phyloP scores from a whole-genome alignment of 768 basidiomycete species.

The Amanita thiersii region DNA sequence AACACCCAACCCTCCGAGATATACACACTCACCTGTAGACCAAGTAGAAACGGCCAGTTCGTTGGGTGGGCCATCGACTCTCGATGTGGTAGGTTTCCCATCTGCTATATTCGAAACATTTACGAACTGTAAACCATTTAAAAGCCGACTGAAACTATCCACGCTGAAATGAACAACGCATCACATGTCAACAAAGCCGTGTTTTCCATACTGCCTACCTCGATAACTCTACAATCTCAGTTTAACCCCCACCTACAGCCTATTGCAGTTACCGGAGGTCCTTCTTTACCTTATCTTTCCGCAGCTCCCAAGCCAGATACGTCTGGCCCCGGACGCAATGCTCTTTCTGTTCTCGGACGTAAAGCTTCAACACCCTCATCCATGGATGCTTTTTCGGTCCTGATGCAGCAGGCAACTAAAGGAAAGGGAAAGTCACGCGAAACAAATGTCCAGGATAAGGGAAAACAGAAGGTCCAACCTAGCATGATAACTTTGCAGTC shows the following conservation, averaged over 20 bases:
- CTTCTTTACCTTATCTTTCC: neutral
- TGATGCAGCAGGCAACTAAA: slow-evolving; percentile 6
- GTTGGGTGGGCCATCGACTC: too few relatives aligned
- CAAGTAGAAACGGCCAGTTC: too few relatives aligned
- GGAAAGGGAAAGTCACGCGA: neutral
- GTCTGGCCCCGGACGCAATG: neutral
- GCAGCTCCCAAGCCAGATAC: neutral
- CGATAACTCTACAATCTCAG: neutral
- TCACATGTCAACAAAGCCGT: neutral
- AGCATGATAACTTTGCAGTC: too few relatives aligned
- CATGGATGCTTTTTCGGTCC: slow-evolving; percentile 5
- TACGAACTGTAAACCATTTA: too few relatives aligned
- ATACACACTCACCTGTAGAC: neutral
- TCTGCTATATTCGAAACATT: too few relatives aligned
- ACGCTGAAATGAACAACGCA: too few relatives aligned
- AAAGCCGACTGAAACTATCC: too few relatives aligned
- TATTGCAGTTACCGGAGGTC: neutral
- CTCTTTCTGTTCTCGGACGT: slow-evolving; percentile 1
- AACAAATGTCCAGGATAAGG: neutral
- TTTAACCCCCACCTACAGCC: neutral
- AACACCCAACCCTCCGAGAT: slow-evolving; percentile 28
- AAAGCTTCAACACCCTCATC: neutral
- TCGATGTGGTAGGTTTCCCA: too few relatives aligned
- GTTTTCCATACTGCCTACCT: neutral
- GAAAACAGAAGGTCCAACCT: neutral